Conservation (phyloP, 1,284 basidiomycete genomes). For the Boletus sp. region DNA sequence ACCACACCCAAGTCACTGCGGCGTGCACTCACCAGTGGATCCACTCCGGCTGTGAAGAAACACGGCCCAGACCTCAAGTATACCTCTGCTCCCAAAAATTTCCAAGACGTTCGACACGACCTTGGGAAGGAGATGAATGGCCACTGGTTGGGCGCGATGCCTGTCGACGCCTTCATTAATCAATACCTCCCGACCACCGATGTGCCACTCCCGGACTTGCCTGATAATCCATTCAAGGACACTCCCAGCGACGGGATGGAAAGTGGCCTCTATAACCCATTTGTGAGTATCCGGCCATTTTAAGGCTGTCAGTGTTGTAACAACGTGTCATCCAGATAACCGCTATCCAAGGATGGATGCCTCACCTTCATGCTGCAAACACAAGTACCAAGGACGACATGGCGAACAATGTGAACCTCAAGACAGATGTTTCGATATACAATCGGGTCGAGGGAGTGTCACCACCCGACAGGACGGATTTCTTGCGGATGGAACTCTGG, state of each 20-base stretch:
- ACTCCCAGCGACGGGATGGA: neutral
- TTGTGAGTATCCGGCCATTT: neutral
- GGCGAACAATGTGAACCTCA: neutral
- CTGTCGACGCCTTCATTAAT: neutral
- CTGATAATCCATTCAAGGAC: neutral
- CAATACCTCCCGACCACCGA: neutral
- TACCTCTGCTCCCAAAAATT: neutral
- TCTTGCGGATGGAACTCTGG: too few relatives aligned
- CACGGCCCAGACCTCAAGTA: neutral
- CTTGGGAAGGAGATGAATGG: slow-evolving; percentile 5
- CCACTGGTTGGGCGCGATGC: neutral
- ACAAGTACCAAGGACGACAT: neutral
- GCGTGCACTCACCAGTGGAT: neutral
- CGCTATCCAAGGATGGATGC: neutral
- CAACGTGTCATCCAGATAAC: neutral
- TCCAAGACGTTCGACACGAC: neutral
- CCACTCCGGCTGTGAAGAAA: neutral
- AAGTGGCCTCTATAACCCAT: neutral
- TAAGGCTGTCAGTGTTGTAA: neutral
- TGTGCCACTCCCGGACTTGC: neutral
- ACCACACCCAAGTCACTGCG: neutral
- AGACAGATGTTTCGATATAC: neutral
- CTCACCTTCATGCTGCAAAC: neutral
- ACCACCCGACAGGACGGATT: too few relatives aligned
- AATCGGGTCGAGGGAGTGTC: neutral